Conservation (phyloP, 495 filamentous ascomycete genomes). For the Aspergillus hancockii region DNA sequence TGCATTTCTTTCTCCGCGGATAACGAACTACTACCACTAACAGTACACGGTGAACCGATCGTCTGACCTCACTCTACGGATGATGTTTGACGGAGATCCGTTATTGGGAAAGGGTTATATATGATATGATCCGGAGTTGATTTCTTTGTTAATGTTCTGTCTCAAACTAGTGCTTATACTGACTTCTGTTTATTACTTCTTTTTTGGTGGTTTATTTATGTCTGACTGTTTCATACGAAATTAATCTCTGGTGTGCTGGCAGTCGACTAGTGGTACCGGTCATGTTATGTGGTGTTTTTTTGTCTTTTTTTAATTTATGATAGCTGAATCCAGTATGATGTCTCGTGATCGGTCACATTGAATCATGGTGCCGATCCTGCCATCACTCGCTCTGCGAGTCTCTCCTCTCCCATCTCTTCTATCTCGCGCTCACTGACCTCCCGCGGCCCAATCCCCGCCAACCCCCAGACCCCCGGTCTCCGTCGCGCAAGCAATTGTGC, state of each 20-base stretch:
- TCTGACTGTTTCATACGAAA: background rate
- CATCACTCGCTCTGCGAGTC: constrained; percentile 24
- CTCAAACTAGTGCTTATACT: constrained; percentile 5
- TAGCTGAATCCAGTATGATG: background rate
- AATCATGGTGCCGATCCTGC: constrained; percentile 39
- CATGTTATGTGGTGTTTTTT: background rate
- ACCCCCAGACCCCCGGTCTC: constrained; percentile 45
- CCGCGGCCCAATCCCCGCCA: constrained; percentile 45
- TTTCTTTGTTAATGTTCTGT: background rate
- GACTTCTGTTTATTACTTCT: background rate
- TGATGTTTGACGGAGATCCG: background rate
- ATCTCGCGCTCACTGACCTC: constrained; percentile 38
- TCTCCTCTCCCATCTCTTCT: constrained; percentile 26
- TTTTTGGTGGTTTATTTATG: background rate
- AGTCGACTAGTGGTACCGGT: background rate
- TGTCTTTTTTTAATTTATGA: background rate
- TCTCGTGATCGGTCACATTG: constrained; percentile 2
- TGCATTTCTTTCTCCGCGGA: background rate
- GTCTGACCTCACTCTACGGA: background rate
- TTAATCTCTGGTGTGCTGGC: too few relatives aligned
- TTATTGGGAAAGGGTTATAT: background rate
- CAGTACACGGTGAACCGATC: background rate
- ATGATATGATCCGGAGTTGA: constrained; percentile 1
- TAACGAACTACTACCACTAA: background rate
- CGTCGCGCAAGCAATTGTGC: constrained; percentile 49